Percentiles rank a stretch among this genome's conserved stretches.
Evolutionary conservation across 192 early-diverging fungal species (phyloP).

Genomic region (Coemansia sp.): DNA sequence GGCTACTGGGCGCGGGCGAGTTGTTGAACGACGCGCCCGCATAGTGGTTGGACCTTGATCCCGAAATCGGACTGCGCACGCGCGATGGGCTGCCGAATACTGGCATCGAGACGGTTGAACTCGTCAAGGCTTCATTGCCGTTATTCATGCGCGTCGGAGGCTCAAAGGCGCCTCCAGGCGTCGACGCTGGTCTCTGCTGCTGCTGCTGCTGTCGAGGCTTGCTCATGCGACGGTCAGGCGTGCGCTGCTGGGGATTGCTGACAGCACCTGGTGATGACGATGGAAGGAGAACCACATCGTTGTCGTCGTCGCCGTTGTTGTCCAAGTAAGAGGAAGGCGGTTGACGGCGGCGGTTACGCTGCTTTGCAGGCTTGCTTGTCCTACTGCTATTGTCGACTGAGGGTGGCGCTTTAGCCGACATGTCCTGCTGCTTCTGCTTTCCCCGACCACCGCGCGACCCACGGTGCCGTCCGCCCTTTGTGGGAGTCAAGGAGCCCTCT

Average conservation of each 20-base stretch:
- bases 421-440: slow-evolving; percentile 9
- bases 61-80: slow-evolving; percentile 21
- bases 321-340: slow-evolving; percentile 5
- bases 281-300: background rate
- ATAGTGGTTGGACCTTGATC: slow-evolving; percentile 33
- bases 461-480: slow-evolving; percentile 8
- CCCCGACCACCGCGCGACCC: slow-evolving; percentile 6
- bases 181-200: slow-evolving; percentile 6
- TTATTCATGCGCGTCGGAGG: slow-evolving; percentile 8
- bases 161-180: background rate
- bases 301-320: slow-evolving; percentile 4
- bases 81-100: background rate
- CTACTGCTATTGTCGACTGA: background rate
- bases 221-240: slow-evolving; percentile 13
- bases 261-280: slow-evolving; percentile 8
- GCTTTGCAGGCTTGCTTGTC: slow-evolving; percentile 2
- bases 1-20: slow-evolving; percentile 42
- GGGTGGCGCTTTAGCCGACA: background rate
- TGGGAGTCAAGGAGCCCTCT: slow-evolving; percentile 10
- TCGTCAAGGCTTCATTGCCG: background rate
- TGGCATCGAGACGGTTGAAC: background rate
- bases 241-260: slow-evolving; percentile 9
- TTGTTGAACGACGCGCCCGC: slow-evolving; percentile 54
- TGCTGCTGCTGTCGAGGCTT: background rate
- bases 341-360: slow-evolving; percentile 19